phyloP scores from a whole-genome alignment of 2,329 filamentous ascomycete genomes.

The Ascochyta clinopodiicola region DNA sequence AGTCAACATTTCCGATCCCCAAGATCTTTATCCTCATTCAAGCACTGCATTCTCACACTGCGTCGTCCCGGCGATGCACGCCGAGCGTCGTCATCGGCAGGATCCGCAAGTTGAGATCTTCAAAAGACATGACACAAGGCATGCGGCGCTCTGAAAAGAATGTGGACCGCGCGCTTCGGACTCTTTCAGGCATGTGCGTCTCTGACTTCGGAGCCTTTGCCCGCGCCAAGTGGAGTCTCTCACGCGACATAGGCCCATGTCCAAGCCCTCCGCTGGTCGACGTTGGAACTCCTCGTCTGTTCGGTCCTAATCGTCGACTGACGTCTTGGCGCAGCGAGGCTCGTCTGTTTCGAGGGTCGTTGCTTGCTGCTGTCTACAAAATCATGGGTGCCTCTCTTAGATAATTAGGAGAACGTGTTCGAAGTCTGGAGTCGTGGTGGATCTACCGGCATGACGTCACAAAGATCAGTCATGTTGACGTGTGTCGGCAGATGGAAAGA shows the following conservation, averaged over 20 bases:
- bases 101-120: conserved; percentile 8
- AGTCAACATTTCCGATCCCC: too few species aligned
- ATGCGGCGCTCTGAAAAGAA: conserved; percentile 1
- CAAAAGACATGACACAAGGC: conserved; percentile 6
- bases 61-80: conserved; percentile 1
- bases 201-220: background rate
- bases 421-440: background rate
- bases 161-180: background rate
- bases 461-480: conserved; percentile 1
- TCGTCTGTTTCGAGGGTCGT: too few species aligned
- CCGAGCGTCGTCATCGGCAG: conserved; percentile 6
- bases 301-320: background rate
- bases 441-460: background rate
- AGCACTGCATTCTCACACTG: background rate
- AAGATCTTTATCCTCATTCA: too few species aligned
- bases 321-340: background rate
- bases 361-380: too few species aligned
- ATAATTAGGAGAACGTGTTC: too few species aligned
- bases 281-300: background rate
- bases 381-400: too few species aligned
- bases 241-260: conserved; percentile 1
- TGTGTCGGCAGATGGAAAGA: background rate
- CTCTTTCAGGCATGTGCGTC: background rate
- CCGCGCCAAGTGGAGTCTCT: conserved; percentile 4
- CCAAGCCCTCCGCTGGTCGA: background rate